Percentiles rank a stretch among this genome's conserved stretches.
Evolutionary conservation across 352 stramenopile species (phyloP).

Genomic region (Phytophthora sansomeana): DNA sequence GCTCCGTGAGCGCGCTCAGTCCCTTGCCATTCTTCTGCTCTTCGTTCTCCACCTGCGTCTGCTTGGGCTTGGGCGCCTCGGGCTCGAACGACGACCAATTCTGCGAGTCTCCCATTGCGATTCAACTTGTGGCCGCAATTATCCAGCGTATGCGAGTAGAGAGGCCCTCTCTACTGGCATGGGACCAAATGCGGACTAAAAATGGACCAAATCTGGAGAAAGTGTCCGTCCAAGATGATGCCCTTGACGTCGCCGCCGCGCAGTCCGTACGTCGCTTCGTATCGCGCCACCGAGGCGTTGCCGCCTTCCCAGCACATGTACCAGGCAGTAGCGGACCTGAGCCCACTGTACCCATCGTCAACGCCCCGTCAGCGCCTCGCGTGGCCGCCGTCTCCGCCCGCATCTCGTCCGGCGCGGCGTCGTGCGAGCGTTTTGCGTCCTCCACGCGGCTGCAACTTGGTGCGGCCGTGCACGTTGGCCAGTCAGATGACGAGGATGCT

Average conservation of each 20-base stretch:
- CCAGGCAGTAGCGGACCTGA: conserved; percentile 20
- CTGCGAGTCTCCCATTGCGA: conserved; percentile 74
- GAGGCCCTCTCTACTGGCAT: neutral
- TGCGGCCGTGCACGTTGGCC: conserved; percentile 31
- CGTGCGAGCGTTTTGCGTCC: conserved; percentile 17
- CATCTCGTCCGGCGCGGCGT: conserved; percentile 7
- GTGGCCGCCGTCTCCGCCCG: neutral
- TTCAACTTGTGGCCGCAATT: conserved; percentile 17
- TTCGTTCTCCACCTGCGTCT: conserved; percentile 1
- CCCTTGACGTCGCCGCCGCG: conserved; percentile 27
- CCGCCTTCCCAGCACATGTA: conserved; percentile 19
- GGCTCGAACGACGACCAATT: conserved; percentile 86
- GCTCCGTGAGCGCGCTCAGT: conserved; percentile 30
- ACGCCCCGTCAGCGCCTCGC: conserved; percentile 1
- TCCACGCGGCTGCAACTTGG: conserved; percentile 32
- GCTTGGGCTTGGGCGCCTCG: conserved; percentile 38
- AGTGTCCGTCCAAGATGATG: conserved; percentile 16
- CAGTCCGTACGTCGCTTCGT: conserved; percentile 16
- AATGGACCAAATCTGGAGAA: conserved; percentile 13
- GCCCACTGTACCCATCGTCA: neutral
- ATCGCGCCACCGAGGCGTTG: conserved; percentile 9
- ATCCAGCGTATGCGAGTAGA: neutral
- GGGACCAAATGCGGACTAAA: neutral
- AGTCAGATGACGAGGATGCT: conserved; percentile 37
- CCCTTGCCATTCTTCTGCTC: conserved; percentile 7